Evolutionary conservation across 495 filamentous ascomycete species (phyloP), one percentile per base, ranked within the genome.

Genomic region (Trichoderma asperelloides): DNA sequence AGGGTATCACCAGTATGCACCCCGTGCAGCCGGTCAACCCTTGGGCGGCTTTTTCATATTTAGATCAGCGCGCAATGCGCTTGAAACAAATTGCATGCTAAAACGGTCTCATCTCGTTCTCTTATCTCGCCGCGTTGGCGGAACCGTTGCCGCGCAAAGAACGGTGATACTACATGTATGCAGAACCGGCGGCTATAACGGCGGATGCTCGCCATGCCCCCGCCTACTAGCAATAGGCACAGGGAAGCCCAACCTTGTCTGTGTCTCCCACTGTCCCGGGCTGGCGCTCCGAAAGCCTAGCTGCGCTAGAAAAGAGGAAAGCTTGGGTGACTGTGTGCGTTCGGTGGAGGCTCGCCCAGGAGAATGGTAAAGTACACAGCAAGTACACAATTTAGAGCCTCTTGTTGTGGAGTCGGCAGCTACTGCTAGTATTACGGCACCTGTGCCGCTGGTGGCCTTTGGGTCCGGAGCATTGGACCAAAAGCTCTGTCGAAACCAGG

Each of bases 91-190:
- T 51, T 51, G 0, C 16, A 21, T n/a, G 18, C 15, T 9, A 9
- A n/a, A 18, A 21, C 21, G 3, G 21, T 23, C 47, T n/a, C 5
- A 2, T 15, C 47, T 51, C 45, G 45, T 21, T 51, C 47, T 51
- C 47, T 51, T 51, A 51, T 51, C 47, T 51, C 47, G n/a, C 47
- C 47, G 47, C n/a, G 47, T 51, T 51, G 47, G 47, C 47, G 47
- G 47, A 51, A 7, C 18, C 16, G 2, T 21, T 51, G 47, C 47
- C 47, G 47, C 47, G 47, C 47, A 51, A 51, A 51, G 47, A 18
- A 15, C 18, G 47, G 18, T 3, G n/a, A 21, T 21, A 2, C 11
- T 16, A 2, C 12, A 5, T 40, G 43, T 3, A 8, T 16, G 18
- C 43, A 51, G 18, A 18, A n/a, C 18, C 16, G 47, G n/a, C 47